Evolutionary conservation across 2,329 filamentous ascomycete genomes (phyloP).

Genomic region (Sporothrix luriei): DNA sequence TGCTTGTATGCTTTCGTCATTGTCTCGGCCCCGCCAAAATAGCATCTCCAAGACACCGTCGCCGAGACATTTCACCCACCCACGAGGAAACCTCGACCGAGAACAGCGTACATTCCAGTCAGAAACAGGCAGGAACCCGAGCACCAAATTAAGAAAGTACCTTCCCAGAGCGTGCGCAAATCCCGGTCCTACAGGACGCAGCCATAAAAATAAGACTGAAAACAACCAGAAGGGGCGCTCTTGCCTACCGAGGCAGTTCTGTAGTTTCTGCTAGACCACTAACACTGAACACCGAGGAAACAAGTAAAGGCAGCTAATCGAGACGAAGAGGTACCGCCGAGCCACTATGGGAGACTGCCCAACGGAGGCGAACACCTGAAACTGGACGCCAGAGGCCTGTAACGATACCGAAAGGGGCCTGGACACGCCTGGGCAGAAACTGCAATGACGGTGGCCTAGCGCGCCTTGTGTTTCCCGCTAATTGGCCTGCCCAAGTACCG

Average conservation of each 20-base stretch:
- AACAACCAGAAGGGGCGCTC: neutral
- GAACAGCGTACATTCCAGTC: conserved; percentile 12
- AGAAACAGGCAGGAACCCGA: neutral
- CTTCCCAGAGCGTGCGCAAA: neutral
- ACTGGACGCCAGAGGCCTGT: too few relatives aligned
- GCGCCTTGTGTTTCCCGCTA: neutral
- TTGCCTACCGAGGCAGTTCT: neutral
- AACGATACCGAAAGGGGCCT: too few relatives aligned
- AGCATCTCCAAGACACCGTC: conserved; percentile 9
- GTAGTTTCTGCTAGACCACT: too few relatives aligned
- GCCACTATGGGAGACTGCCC: too few relatives aligned
- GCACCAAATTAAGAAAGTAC: conserved; percentile 2
- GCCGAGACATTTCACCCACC: conserved; percentile 21
- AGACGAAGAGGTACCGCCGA: too few relatives aligned
- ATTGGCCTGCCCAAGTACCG: neutral
- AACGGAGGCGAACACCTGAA: too few relatives aligned
- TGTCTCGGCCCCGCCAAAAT: conserved; percentile 18
- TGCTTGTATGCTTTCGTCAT: conserved; percentile 18
- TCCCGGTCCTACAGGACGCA: conserved; percentile 3
- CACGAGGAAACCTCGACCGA: conserved; percentile 24
- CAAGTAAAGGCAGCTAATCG: too few relatives aligned
- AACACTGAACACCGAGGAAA: too few relatives aligned
- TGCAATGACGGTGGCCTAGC: too few relatives aligned
- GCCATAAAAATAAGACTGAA: neutral
- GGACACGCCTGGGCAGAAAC: too few relatives aligned